These are phyloP conservation scores for Trichoderma sp. DNA, from an alignment of 2,329 filamentous ascomycete genomes.

Conservation along the genomic window DNA sequence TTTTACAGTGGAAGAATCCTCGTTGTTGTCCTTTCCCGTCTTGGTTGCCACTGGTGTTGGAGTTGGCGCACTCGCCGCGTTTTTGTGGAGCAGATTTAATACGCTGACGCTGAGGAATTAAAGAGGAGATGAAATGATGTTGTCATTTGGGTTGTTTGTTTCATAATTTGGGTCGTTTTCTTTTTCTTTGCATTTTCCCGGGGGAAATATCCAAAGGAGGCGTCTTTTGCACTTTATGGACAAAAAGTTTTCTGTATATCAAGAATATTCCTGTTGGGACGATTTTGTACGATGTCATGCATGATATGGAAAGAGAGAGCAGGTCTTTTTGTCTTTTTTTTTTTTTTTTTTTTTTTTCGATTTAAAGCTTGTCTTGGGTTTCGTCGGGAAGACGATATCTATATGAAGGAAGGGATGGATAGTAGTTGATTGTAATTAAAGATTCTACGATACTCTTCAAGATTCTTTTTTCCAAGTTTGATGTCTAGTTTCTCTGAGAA, in stretches of 20 bases:
- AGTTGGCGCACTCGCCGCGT: conserved; percentile 37
- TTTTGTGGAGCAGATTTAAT: conserved; percentile 37
- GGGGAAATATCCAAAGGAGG: conserved; percentile 11
- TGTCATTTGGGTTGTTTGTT: background rate
- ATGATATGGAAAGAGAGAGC: background rate
- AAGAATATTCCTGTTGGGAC: background rate
- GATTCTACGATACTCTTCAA: background rate
- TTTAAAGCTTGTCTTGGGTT: background rate
- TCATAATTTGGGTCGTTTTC: background rate
- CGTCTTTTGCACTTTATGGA: conserved; percentile 15
- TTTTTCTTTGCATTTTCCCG: background rate
- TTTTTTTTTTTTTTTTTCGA: background rate
- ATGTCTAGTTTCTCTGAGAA: conserved; percentile 8
- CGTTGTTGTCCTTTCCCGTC: conserved; percentile 31
- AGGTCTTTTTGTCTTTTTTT: background rate
- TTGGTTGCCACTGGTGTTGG: conserved; percentile 37
- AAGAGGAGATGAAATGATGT: background rate
- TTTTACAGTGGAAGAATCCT: conserved; percentile 31
- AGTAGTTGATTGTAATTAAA: background rate
- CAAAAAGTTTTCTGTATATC: conserved; percentile 11
- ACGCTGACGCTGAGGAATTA: conserved; percentile 20
- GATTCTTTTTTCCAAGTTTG: background rate
- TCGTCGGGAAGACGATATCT: background rate
- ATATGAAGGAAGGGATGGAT: background rate
- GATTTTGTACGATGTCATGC: conserved; percentile 14